Conservation (phyloP, 371 early-diverging fungal genomes). For the Phascolomyces articulosus region DNA sequence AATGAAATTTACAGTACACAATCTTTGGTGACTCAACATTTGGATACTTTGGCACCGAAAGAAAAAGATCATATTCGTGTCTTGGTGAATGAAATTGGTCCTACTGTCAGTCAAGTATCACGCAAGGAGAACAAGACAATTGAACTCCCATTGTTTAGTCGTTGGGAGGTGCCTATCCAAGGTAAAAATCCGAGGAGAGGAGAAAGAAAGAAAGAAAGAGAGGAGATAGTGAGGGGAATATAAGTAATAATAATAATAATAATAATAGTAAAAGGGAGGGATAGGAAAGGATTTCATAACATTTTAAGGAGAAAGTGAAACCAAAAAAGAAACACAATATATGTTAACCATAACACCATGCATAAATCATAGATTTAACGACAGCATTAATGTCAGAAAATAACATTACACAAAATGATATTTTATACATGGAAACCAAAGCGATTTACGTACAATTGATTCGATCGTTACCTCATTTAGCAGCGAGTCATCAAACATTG, state of each 20-base stretch:
- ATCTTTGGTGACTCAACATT: conserved; percentile 80
- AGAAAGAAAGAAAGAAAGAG: not conserved
- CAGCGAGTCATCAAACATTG: conserved; percentile 30
- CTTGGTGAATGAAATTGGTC: conserved; percentile 78
- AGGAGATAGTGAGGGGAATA: not conserved
- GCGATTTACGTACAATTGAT: conserved; percentile 92
- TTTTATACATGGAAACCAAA: conserved; percentile 94
- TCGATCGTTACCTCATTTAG: conserved; percentile 73
- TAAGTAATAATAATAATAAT: no score
- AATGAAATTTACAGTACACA: conserved; percentile 95
- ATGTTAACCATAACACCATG: not conserved
- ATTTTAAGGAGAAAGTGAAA: not conserved
- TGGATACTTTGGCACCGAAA: conserved; percentile 78
- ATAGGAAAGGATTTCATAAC: no score
- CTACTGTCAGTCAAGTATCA: conserved; percentile 78
- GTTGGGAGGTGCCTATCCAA: conserved; percentile 93
- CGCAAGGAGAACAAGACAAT: conserved; percentile 86
- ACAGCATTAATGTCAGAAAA: conserved; percentile 74
- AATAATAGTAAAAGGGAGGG: no score
- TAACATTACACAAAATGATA: conserved; percentile 89
- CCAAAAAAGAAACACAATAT: not conserved
- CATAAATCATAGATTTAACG: conserved; percentile 41
- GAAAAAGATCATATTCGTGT: conserved; percentile 82
- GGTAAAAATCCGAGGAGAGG: conserved; percentile 30
- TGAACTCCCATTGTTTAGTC: conserved; percentile 83